Evolutionary conservation across 2,329 filamentous ascomycete genomes (phyloP).

Genomic region (Alternaria postmessia): DNA sequence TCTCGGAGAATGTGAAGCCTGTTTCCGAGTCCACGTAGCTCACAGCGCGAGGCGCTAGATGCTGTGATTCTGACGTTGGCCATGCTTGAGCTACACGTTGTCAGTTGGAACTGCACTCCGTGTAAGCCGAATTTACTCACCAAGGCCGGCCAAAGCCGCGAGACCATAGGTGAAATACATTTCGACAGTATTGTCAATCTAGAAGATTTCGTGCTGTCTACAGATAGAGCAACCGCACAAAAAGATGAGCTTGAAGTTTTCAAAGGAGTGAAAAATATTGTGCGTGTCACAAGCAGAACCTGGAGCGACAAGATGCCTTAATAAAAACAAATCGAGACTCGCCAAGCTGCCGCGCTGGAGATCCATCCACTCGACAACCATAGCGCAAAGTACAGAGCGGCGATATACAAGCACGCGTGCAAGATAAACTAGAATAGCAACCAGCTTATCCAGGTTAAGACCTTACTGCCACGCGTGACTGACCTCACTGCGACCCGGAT

Average conservation of each 20-base stretch:
- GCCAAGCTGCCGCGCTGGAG: constrained; percentile 37
- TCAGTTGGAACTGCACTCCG: not conserved
- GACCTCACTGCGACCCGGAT: constrained; percentile 30
- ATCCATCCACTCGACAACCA: constrained; percentile 33
- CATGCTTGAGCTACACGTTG: constrained; percentile 21
- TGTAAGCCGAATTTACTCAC: constrained; percentile 15
- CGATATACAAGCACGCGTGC: constrained; percentile 37
- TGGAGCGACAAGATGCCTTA: constrained; percentile 31
- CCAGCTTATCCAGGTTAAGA: constrained; percentile 22
- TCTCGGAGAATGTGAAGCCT: constrained; percentile 46
- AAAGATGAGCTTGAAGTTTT: too few species aligned
- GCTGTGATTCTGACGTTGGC: constrained; percentile 17
- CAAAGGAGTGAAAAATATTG: not conserved
- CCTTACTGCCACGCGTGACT: constrained; percentile 37
- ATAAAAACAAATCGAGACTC: constrained; percentile 26
- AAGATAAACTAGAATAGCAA: constrained; percentile 35
- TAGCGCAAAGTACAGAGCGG: constrained; percentile 24
- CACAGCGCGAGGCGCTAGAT: constrained; percentile 21
- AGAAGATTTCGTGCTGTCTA: not conserved
- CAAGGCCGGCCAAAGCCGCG: constrained; percentile 29
- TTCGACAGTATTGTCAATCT: not conserved
- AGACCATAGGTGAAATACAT: constrained; percentile 35
- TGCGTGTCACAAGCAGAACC: constrained; percentile 18
- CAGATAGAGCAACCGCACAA: not conserved
- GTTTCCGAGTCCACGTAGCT: constrained; percentile 39